phyloP scores from a whole-genome alignment of 106 monocot genomes.

The Apostasia ramifera region DNA sequence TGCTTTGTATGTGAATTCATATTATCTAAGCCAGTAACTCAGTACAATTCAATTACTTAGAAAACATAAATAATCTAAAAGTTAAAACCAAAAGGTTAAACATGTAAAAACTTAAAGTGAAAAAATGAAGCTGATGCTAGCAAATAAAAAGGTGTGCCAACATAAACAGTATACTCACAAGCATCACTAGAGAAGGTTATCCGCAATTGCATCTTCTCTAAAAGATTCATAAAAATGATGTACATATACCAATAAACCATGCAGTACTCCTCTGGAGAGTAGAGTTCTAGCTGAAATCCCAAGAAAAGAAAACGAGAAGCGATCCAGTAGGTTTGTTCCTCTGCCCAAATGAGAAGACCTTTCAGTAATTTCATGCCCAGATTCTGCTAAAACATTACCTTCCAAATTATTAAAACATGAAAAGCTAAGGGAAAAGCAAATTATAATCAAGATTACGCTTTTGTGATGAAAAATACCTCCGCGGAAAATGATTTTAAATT shows the following conservation, averaged over 20 bases:
- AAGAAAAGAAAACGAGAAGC: slow-evolving; percentile 82
- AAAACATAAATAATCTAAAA: too few relatives aligned
- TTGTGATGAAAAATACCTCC: slow-evolving; percentile 38
- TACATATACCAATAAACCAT: slow-evolving; percentile 99
- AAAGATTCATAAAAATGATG: slow-evolving; percentile 55
- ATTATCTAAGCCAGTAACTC: too few relatives aligned
- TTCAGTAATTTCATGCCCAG: slow-evolving; percentile 47
- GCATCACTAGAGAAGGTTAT: slow-evolving; percentile 16
- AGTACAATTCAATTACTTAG: too few relatives aligned
- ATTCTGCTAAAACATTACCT: slow-evolving; percentile 33
- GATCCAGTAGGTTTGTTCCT: slow-evolving; percentile 91
- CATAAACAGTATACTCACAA: slow-evolving; percentile 21
- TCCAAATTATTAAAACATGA: slow-evolving; percentile 5
- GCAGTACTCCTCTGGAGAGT: slow-evolving; percentile 75
- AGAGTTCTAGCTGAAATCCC: slow-evolving; percentile 92
- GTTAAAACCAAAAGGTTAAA: too few relatives aligned
- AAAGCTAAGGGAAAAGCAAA: not conserved
- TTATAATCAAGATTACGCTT: not conserved
- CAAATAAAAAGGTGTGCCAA: too few relatives aligned
- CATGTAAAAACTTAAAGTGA: too few relatives aligned
- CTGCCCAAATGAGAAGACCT: slow-evolving; percentile 69
- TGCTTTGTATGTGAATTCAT: too few relatives aligned
- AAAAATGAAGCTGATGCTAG: too few relatives aligned
- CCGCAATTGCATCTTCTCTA: slow-evolving; percentile 69
- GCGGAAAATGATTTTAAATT: slow-evolving; percentile 23